Conservation (phyloP, 1,139 yeast genomes). For the Wickerhamomyces sp. region DNA sequence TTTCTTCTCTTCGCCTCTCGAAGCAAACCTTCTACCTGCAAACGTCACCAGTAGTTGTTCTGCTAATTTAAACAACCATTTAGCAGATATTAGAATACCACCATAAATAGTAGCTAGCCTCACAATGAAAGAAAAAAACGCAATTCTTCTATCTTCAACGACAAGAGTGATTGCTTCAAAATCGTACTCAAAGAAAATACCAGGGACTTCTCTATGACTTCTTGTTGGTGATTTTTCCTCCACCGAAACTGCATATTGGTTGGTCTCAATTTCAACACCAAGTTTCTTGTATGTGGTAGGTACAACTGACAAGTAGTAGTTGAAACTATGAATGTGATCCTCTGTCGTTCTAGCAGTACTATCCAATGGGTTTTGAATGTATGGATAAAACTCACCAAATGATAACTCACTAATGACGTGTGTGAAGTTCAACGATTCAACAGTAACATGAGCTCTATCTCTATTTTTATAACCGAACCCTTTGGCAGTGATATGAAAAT, state of each 20-base stretch:
- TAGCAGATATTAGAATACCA: constrained; percentile 53
- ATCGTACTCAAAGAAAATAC: constrained; percentile 77
- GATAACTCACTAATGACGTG: constrained; percentile 86
- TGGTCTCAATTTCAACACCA: constrained; percentile 71
- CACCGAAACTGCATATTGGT: constrained; percentile 67
- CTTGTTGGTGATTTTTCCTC: constrained; percentile 20
- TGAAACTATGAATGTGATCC: constrained; percentile 41
- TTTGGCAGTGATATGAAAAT: constrained; percentile 75
- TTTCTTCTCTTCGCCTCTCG: constrained; percentile 50
- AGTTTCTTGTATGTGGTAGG: constrained; percentile 74
- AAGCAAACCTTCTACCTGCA: constrained; percentile 48
- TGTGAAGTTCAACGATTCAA: constrained; percentile 62
- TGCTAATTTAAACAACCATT: constrained; percentile 35
- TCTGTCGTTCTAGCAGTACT: constrained; percentile 54
- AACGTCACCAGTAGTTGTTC: constrained; percentile 40
- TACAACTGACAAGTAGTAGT: constrained; percentile 73
- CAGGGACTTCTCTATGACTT: constrained; percentile 48
- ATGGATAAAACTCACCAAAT: constrained; percentile 87
- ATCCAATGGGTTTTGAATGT: constrained; percentile 81
- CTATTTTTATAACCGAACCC: constrained; percentile 52
- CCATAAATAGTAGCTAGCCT: constrained; percentile 73
- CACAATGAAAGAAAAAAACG: constrained; percentile 74
- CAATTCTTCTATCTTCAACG: constrained; percentile 64
- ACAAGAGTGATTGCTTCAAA: constrained; percentile 80
- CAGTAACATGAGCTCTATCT: constrained; percentile 39